Evolutionary conservation across 1,284 basidiomycete species (phyloP), one percentile per base, ranked within the genome.

Genomic region (Leccinum subrobustum): DNA sequence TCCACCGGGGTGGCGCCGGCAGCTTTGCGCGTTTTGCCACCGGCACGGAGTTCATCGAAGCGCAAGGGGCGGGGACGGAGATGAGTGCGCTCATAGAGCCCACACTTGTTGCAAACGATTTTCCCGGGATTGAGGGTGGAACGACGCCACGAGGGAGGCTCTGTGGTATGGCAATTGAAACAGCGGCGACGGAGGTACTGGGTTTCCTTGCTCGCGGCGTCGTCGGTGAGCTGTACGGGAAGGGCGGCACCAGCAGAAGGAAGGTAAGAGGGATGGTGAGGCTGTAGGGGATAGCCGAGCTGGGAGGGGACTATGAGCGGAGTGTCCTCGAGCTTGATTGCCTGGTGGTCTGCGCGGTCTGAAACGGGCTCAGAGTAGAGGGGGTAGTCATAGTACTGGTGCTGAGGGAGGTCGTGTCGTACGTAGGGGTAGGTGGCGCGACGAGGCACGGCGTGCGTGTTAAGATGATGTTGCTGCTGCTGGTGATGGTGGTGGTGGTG

Each of bases 21-120:
- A 76, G 77, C 73, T 85, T 73, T 91, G 62, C 90, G 81, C n/a
- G 86, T 83, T 76, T 92, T 92, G 75, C 87, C 88, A 9, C 90
- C 90, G 0, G 89, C 87, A 4, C 91, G 85, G 42, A 93, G 81
- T 75, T 93, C 91, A 74, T 93, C 91, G 67, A 93, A 92, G 58
- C 91, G 87, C 25, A 91, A 80, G 12, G 91, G 91, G 14, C 91
- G 82, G 6, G 91, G 85, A 31, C 91, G 84, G 62, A 92, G 73
- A 66, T 93, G 91, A 12, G 91, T 93, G 69, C 91, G 88, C 75
- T 93, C 91, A 72, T 93, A 93, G 44, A 93, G 80, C 18, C 91
- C 91, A 66, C 91, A 93, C 79, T 93, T 93, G 83, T 93, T 93
- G 82, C 91, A 93, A 57, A 93, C 91, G 70, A 93, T 93, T 77